A percentile compares a stretch with the other conserved stretches of the same genome.
These are phyloP conservation scores for Aspergillus bertholletiae DNA, from an alignment of 495 filamentous ascomycete species.

Conservation along the genomic window DNA sequence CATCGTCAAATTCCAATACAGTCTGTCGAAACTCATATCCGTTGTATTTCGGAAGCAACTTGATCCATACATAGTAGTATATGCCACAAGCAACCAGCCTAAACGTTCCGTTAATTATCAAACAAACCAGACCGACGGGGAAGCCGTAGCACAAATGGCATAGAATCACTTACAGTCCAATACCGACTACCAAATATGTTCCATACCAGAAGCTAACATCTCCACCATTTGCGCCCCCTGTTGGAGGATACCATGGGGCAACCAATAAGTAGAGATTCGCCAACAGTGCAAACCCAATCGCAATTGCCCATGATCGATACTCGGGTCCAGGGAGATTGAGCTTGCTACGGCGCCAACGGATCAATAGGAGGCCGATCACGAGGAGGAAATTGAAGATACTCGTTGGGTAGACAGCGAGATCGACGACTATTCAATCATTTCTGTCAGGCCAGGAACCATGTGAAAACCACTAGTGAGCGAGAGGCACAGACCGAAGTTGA, in stretches of 20 bases:
- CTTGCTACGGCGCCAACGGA: conserved; percentile 47
- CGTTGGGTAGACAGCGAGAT: conserved; percentile 50
- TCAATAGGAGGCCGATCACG: conserved; percentile 49
- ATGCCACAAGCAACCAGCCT: not conserved
- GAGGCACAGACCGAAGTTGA: conserved; percentile 48
- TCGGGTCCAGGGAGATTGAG: conserved; percentile 39
- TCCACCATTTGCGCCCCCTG: conserved; percentile 49
- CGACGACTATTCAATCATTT: conserved; percentile 38
- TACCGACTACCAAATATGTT: conserved; percentile 55
- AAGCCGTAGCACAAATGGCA: too few species aligned
- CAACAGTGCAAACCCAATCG: conserved; percentile 52
- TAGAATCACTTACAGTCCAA: conserved; percentile 47
- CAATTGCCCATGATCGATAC: conserved; percentile 53
- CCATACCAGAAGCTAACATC: conserved; percentile 68
- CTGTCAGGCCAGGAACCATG: too few species aligned
- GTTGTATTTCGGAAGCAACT: not conserved
- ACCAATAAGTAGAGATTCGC: conserved; percentile 54
- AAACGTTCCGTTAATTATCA: not conserved
- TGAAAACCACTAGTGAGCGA: too few species aligned
- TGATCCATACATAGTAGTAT: not conserved
- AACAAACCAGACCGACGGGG: not conserved
- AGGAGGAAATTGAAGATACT: conserved; percentile 53
- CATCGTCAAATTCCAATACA: not conserved
- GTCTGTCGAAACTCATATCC: not conserved
- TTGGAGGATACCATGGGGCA: conserved; percentile 65